Conservation (phyloP, 139 green algal genomes). For the Limnomonas spitsbergensis region DNA sequence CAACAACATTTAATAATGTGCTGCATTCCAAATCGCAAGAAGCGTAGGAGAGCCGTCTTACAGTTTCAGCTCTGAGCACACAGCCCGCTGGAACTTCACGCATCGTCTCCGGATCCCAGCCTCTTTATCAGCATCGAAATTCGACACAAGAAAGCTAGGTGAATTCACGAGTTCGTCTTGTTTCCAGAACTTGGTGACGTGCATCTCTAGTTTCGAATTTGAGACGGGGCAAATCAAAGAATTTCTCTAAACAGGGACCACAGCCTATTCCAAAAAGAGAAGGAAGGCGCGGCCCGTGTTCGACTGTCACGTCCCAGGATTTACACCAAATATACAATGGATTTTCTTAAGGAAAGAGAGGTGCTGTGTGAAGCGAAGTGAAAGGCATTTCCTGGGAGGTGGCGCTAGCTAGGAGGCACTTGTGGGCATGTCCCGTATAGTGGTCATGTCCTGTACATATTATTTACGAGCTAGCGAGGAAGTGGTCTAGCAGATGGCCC, state of each 20-base stretch:
- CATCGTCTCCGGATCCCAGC: not conserved
- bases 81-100: not conserved
- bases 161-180: slow-evolving; percentile 2
- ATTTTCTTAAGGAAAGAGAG: too few species aligned
- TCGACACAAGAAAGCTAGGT: not conserved
- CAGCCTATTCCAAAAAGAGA: not conserved
- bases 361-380: too few species aligned
- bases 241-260: not conserved
- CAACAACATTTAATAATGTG: not conserved
- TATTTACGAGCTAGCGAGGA: too few species aligned
- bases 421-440: too few species aligned
- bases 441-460: too few species aligned
- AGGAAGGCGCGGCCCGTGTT: too few species aligned
- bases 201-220: not conserved
- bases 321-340: too few species aligned
- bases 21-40: slow-evolving; percentile 1
- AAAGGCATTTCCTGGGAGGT: too few species aligned
- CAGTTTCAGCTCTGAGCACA: not conserved
- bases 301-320: too few species aligned
- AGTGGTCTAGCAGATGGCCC: too few species aligned
- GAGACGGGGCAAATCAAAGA: not conserved
- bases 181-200: not conserved
- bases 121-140: not conserved
- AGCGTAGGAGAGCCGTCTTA: not conserved
- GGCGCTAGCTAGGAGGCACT: too few species aligned